A percentile compares a stretch with the other conserved stretches of the same genome.
These are phyloP conservation scores for Stemphylium vesicarium DNA, from an alignment of 2,329 filamentous ascomycete species.

Conservation along the genomic window DNA sequence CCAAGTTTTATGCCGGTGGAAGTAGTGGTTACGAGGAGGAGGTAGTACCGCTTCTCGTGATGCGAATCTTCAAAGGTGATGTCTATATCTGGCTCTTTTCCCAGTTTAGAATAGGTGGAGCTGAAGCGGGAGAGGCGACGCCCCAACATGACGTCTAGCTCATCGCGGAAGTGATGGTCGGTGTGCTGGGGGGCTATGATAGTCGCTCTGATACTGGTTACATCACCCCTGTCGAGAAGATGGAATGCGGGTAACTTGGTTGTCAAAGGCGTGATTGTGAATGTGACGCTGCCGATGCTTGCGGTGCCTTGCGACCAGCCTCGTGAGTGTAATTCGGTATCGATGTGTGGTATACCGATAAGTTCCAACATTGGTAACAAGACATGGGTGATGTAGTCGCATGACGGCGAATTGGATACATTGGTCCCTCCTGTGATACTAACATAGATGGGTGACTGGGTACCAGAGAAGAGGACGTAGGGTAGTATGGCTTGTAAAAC, in stretches of 20 bases:
- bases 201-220: constrained; percentile 43
- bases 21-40: constrained; percentile 62
- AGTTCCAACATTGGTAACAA: constrained; percentile 59
- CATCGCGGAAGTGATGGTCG: constrained; percentile 38
- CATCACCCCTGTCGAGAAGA: constrained; percentile 35
- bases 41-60: constrained; percentile 56
- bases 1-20: constrained; percentile 57
- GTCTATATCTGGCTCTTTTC: constrained; percentile 9
- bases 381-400: constrained; percentile 63
- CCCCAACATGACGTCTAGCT: constrained; percentile 33
- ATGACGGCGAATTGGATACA: constrained; percentile 60
- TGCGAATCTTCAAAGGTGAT: constrained; percentile 52
- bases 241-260: constrained; percentile 46
- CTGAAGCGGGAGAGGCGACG: constrained; percentile 25
- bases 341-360: constrained; percentile 59
- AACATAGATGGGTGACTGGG: constrained; percentile 39
- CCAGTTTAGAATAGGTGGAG: neutral
- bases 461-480: constrained; percentile 57
- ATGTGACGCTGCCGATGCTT: constrained; percentile 57
- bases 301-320: constrained; percentile 61
- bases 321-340: constrained; percentile 52
- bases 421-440: constrained; percentile 65
- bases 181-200: constrained; percentile 47
- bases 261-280: constrained; percentile 55
- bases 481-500: constrained; percentile 66